Base-by-base conservation (phyloP, 345 rosid genomes). In the Lagerstroemia speciosa region DNA sequence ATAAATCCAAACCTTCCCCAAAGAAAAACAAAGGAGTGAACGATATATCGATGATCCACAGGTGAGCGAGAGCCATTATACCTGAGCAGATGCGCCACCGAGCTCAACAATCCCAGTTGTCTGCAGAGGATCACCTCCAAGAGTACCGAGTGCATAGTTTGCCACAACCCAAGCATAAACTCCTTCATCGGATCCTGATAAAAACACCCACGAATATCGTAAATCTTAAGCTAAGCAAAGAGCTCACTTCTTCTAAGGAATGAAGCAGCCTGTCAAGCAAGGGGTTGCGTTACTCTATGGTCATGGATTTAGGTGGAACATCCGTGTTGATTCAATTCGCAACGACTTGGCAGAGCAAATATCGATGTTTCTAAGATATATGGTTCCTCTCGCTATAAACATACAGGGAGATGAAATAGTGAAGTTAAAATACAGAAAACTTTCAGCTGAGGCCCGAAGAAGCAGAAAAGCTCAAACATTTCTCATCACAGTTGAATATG, bases 61-160 rank as follows among this genome's bases (percentile, higher is more conserved):
- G 1, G 37, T 36, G 46, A 74, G 60, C 12, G 24, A n/a, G 29
- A 24, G 33, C 61, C 75, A 72, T 20, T 37, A 67, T 77, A 91
- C 97, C 96, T 94, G 99, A 43, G 91, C 86, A 68, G 99, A 94
- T 72, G 99, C 99, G 40, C 99, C 99, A 2, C 97, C 99, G 45
- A 94, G 99, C 83, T 91, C 99, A 66, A 89, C 80, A 73, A 94
- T 91, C 74, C 97, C 99, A 5, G 89, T 88, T 20, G 99, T 91
- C 7, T 78, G 68, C 64, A 66, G 65, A 70, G 99, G 90, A 77
- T 91, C 84, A 62, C 89, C 87, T 73, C 97, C 97, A 73, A 94
- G 90, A 12, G 78, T 80, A 68, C 92, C 93, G 22, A 83, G 83
- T 3, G 96, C 99, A 64, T 86, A 82, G 67, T 91, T 94, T 2